These are phyloP conservation scores for Protostelium mycophagum DNA, from an alignment of 78 protist species.

Conservation along the genomic window DNA sequence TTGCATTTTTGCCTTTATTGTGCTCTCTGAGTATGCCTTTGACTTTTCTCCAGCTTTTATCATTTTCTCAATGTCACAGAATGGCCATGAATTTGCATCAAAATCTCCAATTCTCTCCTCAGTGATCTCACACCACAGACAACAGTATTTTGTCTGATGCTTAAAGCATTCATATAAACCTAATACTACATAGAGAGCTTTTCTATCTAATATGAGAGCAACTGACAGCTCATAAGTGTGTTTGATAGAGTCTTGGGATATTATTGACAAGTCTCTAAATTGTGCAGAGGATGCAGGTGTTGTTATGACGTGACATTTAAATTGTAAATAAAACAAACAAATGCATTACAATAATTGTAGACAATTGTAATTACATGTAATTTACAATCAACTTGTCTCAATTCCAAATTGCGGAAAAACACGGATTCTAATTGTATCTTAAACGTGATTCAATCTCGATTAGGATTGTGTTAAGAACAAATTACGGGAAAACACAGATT, in stretches of 20 bases:
- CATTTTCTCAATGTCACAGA: neutral
- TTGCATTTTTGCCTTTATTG: neutral
- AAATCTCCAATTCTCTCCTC: neutral
- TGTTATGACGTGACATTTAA: too few relatives aligned
- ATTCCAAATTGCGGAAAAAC: too few relatives aligned
- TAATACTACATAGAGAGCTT: neutral
- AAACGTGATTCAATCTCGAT: too few relatives aligned
- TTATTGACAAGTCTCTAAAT: too few relatives aligned
- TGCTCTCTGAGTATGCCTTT: neutral
- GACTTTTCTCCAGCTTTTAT: neutral
- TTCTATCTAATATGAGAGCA: neutral
- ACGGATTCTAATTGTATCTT: too few relatives aligned
- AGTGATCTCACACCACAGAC: neutral
- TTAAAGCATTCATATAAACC: neutral
- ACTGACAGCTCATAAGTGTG: neutral
- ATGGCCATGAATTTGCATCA: neutral
- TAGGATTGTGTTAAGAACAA: too few relatives aligned
- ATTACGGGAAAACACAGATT: neutral
- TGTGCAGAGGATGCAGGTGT: too few relatives aligned
- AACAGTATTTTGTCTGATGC: neutral
- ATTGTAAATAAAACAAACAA: too few relatives aligned
- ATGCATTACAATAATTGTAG: too few relatives aligned
- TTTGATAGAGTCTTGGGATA: too few relatives aligned
- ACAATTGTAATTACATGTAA: too few relatives aligned
- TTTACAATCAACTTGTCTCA: too few relatives aligned